Evolutionary conservation across 1,139 yeast genomes (phyloP), one percentile per base, ranked within the genome.

Genomic region (Yamadazyma atlantica): DNA sequence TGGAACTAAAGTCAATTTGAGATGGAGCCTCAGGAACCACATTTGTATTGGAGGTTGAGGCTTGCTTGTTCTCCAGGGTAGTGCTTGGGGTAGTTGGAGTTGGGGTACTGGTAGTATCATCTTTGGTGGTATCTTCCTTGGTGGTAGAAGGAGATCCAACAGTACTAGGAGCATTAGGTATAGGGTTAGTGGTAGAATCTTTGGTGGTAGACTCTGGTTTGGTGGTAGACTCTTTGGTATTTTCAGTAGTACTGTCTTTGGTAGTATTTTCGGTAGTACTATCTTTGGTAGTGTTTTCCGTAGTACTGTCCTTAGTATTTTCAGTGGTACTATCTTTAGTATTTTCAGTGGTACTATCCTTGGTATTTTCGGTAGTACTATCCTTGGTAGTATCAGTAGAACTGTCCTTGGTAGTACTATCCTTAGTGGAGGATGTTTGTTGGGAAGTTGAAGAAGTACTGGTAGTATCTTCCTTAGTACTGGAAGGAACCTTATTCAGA

Each of bases 191-290:
- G 5, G 16, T 11, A 4, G 29, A 16, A 17, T n/a, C 15, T 8
- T 9, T 12, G 9, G 14, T n/a, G 8, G 35, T 22, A 21, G 24
- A 34, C 13, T 18, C 21, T 21, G 34, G 13, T 6, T 3, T 32
- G 12, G 35, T 35, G 31, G 23, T 24, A n/a, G n/a, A n/a, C 14
- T 11, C 14, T 24, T 24, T n/a, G 11, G 27, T 12, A 6, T 24
- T 16, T 27, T 27, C 17, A 37, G 42, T 21, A 19, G 27, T 22
- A 25, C 26, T n/a, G 8, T 12, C 28, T 32, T 22, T 17, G 19
- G 27, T 14, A 14, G 34, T 32, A 25, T 34, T 32, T 16, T 32
- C 22, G 36, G 19, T 4, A 15, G 30, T n/a, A 27, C 17, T 27
- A 14, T 27, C 18, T 14, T 27, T 6, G 18, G 29, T 27, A 14